Base-by-base conservation (phyloP, 2,329 filamentous ascomycete species). In the Aureobasidium sp. region DNA sequence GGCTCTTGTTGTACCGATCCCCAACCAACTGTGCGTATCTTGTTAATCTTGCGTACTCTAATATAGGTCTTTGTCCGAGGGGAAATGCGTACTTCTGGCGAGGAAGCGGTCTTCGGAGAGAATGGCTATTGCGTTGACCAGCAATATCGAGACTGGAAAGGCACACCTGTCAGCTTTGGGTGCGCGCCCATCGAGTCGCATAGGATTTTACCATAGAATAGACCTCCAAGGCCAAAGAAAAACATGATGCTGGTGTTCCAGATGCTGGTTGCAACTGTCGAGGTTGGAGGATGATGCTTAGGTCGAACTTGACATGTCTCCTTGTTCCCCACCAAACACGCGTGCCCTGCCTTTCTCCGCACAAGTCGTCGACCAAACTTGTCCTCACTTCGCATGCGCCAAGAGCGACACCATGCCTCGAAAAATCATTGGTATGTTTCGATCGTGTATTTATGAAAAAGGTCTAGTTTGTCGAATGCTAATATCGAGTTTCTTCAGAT, bases 31-130 rank as follows among this genome's bases (percentile, higher is more conserved):
- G 42, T 23, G 31, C 33, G 70, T 31, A 4, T 38, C 20, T 4
- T 48, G 55, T 45, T 25, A 53, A 43, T 23, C 23, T n/a, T 18
- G 20, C 25, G 29, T 40, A 6, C 7, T 40, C 13, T 9, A 16
- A 16, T 53, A 25, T 50, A 2, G 53, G 43, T 27, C 58, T 36
- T 16, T 27, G 4, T 29, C 10, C 16, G 1, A 51, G 47, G 1
- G 50, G 47, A 25, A 51, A 48, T 43, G 51, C 50, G 65, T 90
- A 91, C 82, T 94, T 80, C 93, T 90, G 66, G 91, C 92, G 71
- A 97, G 92, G 80, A 97, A 97, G 69, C 94, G 92, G 82, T 97
- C 94, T 88, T 97, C 95, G 73, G 94, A 97, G 70, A 98, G 91
- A 76, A 98, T 90, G 69, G 95, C 94, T 77, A 98, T 91, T 71